A percentile compares a stretch with the other conserved stretches of the same genome.
These are phyloP conservation scores for Hypoxylon subgilvum DNA, from an alignment of 495 filamentous ascomycete species.

Conservation along the genomic window DNA sequence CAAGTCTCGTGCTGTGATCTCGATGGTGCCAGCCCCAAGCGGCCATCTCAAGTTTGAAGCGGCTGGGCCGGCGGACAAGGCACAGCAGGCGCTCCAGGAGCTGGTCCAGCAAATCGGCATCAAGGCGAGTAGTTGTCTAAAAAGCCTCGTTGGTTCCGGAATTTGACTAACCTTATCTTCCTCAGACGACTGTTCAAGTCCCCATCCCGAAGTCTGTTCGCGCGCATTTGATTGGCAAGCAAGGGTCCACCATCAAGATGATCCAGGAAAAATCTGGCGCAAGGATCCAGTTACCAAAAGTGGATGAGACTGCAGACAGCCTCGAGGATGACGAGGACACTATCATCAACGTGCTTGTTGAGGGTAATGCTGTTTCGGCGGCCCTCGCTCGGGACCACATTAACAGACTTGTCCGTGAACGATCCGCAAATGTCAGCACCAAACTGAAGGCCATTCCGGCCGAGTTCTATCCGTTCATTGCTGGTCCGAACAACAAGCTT, in stretches of 20 bases:
- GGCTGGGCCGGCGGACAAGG: conserved; percentile 75
- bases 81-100: conserved; percentile 83
- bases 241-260: conserved; percentile 86
- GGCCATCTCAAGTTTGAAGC: conserved; percentile 79
- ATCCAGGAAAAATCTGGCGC: conserved; percentile 85
- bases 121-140: conserved; percentile 65
- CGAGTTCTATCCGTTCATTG: conserved; percentile 95
- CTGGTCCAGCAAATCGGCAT: conserved; percentile 81
- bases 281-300: conserved; percentile 83
- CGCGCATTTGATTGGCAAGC: conserved; percentile 87
- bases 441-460: conserved; percentile 81
- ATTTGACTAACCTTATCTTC: conserved; percentile 18
- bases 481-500: conserved; percentile 74
- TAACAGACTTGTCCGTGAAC: conserved; percentile 81
- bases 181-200: conserved; percentile 73
- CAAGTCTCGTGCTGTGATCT: conserved; percentile 82
- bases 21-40: conserved; percentile 69
- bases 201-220: conserved; percentile 82
- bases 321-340: conserved; percentile 74
- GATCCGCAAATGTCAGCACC: conserved; percentile 77
- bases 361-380: conserved; percentile 86
- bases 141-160: not conserved
- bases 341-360: conserved; percentile 82
- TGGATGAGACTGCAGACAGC: conserved; percentile 59
- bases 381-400: conserved; percentile 82